Evolutionary conservation across 1,284 basidiomycete genomes (phyloP), one percentile per base, ranked within the genome.

Genomic region (Paramarasmius palmivorus): DNA sequence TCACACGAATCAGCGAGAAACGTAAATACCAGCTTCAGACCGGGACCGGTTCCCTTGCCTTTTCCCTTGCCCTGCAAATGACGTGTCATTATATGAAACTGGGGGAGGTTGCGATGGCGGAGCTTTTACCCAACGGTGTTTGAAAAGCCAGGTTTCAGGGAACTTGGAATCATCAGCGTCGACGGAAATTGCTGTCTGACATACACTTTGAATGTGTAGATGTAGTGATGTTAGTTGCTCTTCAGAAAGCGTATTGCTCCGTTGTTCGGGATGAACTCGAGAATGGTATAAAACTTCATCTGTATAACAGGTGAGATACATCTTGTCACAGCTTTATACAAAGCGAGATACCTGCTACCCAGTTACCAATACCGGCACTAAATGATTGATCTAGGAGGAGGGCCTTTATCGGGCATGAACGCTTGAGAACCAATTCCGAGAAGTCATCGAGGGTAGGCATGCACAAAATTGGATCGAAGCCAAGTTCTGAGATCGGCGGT

Each of bases 231-330:
- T 57, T 12, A 90, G 59, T 59, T 91, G 81, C 5, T 68, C 68
- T 2, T 74, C 67, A 2, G 75, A 71, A 10, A 93, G 72, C 1
- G 77, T 73, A 46, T 84, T 83, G 51, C 83, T 83, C 2, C 84
- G 81, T 59, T 88, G 82, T 57, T 89, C 83, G 0, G 92, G 92
- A 63, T 94, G 91, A 40, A 93, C 77, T 25, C 78, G 73, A 2
- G 91, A 76, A 61, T 93, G 88, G 68, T 90, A 93, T 25, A 93
- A 69, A 42, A 93, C 84, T 69, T 93, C 90, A 62, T 91, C 88
- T 85, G 59, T 26, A 15, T 39, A 49, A 20, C 9, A 48, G 22
- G 32, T 41, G 23, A 36, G 9, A 14, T 22, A 41, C 53, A 60
- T 47, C 46, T 23, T 23, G 35, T 38, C 32, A 32, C 23, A 41